Evolutionary conservation across 805 yeast species (phyloP).

Genomic region (Teunomyces aglyptinius): DNA sequence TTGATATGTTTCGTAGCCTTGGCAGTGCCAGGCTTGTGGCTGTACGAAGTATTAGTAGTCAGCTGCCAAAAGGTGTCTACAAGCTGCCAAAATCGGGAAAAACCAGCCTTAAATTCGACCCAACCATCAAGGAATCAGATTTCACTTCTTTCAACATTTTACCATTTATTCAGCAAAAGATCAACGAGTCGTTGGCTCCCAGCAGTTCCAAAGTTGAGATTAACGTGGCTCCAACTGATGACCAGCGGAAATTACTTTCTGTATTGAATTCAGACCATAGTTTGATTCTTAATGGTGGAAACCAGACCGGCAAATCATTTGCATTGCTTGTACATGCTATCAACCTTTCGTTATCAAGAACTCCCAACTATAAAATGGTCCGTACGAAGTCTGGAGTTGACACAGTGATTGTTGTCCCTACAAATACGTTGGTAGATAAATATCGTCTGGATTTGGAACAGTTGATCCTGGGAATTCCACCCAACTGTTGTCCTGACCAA

Average conservation of each 20-base stretch:
- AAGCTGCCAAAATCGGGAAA: not conserved
- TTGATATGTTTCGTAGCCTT: too few relatives aligned
- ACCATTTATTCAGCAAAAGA: conserved; percentile 21
- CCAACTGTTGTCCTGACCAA: conserved; percentile 21
- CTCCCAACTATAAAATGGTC: conserved; percentile 17
- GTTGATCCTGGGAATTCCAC: conserved; percentile 18
- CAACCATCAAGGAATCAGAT: conserved; percentile 10
- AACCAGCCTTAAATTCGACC: conserved; percentile 8
- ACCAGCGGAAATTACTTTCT: conserved; percentile 19
- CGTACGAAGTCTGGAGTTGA: conserved; percentile 12
- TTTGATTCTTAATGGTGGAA: conserved; percentile 13
- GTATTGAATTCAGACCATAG: conserved; percentile 16
- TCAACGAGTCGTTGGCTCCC: conserved; percentile 15
- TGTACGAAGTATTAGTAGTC: not conserved
- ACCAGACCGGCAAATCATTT: conserved; percentile 21
- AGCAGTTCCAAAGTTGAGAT: not conserved
- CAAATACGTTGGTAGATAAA: conserved; percentile 17
- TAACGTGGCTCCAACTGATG: conserved; percentile 18
- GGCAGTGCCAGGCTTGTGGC: not conserved
- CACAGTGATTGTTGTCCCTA: conserved; percentile 24
- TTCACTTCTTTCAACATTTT: conserved; percentile 21
- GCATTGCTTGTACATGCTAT: conserved; percentile 17
- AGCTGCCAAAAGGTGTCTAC: too few relatives aligned
- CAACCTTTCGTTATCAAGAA: conserved; percentile 16
- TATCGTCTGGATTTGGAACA: conserved; percentile 11